Base-by-base conservation (phyloP, 1,139 yeast genomes). In the Suhomyces chickasaworum region DNA sequence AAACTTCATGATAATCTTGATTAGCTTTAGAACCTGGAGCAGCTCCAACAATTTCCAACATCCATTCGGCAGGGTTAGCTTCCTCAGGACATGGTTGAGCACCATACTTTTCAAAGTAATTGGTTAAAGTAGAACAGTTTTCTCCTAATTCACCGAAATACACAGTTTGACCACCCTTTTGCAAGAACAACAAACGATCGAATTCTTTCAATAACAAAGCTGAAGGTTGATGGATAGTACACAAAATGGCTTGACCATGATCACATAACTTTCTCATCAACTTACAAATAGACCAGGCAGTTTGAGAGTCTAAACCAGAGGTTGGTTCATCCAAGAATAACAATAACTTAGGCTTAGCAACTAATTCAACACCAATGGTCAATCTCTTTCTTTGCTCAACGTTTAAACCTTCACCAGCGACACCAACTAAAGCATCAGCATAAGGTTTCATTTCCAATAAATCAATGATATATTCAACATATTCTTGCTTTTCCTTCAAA, bases 121-220 rank as follows among this genome's bases (percentile, higher is more conserved):
- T 57, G 44, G 78, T 66, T 57, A 84, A 64, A 5, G 80, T 69
- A 10, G 58, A 42, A 47, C 86, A 81, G 55, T 74, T 72, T 47
- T 74, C 66, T 45, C 95, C 95, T 56, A 87, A 76, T 46, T 85
- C 89, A 46, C 95, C 95, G 61, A 85, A 87, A 64, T 87, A 87
- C 15, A 85, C 90, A 4, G 93, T 86, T 57, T 77, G 73, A 47
- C 95, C 95, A 50, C 75, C 75, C 51, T 58, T 65, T 56, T 69
- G 73, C 53, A 71, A 63, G 49, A 70, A 69, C 50, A 70, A 64
- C 42, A 70, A 70, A 51, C 95, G 78, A 59, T 87, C 95, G 61
- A 87, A 88, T 57, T 85, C 88, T 61, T 85, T 85, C 54, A 70
- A 58, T 47, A 70, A 64, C 33, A 69, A 55, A 29, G 76, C 75